These are phyloP conservation scores for Cucurbita pepo DNA, from an alignment of 306 rosid genomes.

Conservation along the genomic window DNA sequence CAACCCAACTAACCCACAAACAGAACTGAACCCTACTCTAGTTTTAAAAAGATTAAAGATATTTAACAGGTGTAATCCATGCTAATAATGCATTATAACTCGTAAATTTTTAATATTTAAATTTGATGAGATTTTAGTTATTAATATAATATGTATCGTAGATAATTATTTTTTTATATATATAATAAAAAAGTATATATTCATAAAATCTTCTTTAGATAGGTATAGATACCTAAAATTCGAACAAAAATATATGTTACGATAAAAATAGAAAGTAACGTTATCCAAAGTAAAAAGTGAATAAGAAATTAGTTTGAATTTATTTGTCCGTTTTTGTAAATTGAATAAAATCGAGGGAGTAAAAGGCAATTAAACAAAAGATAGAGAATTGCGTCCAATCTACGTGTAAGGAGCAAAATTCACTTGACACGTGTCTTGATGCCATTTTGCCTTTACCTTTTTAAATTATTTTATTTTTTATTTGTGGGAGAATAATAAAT, in stretches of 20 bases:
- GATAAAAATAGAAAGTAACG: background rate
- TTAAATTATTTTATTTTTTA: too few relatives aligned
- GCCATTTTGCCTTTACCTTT: background rate
- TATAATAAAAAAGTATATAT: background rate
- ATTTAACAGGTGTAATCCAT: too few relatives aligned
- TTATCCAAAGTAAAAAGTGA: background rate
- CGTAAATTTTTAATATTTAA: too few relatives aligned
- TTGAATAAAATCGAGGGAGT: background rate
- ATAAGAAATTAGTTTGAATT: background rate
- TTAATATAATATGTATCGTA: too few relatives aligned
- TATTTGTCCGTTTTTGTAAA: background rate
- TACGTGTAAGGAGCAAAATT: background rate
- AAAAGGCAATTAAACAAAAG: too few relatives aligned
- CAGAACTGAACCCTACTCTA: too few relatives aligned
- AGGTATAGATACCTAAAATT: background rate
- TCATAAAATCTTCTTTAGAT: background rate
- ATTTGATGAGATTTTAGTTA: too few relatives aligned
- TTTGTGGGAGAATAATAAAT: too few relatives aligned
- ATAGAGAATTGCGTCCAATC: background rate
- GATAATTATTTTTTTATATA: too few relatives aligned
- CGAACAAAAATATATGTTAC: background rate
- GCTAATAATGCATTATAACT: too few relatives aligned
- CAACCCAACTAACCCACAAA: too few relatives aligned
- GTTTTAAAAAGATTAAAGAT: too few relatives aligned
- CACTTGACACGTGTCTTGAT: background rate